Conservation (phyloP, 169 alveolate species). For the Plasmodium berghei region DNA sequence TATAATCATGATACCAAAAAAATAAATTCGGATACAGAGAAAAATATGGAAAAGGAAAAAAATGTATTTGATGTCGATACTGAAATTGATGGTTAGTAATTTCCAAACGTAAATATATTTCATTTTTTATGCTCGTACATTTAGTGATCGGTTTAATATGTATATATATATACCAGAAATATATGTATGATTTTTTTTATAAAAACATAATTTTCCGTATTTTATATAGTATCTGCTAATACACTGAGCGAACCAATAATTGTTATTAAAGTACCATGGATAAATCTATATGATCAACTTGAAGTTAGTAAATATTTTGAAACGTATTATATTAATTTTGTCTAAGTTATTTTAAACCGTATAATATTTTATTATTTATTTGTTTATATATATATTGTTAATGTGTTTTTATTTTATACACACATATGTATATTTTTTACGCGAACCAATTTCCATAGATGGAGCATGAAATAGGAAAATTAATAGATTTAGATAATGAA, state of each 20-base stretch:
- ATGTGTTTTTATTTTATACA: neutral
- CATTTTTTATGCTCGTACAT: neutral
- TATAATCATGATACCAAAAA: slow-evolving; percentile 13
- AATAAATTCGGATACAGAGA: neutral
- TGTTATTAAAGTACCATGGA: slow-evolving; percentile 40
- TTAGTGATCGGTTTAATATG: neutral
- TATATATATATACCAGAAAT: neutral
- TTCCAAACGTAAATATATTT: neutral
- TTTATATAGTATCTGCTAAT: slow-evolving; percentile 17
- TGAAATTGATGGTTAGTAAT: slow-evolving; percentile 38
- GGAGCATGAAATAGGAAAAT: slow-evolving; percentile 19
- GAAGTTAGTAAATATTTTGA: slow-evolving; percentile 13
- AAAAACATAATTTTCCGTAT: neutral
- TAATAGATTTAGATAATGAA: slow-evolving; percentile 49
- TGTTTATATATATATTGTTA: neutral
- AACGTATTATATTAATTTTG: neutral
- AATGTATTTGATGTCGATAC: slow-evolving; percentile 37
- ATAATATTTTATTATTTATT: neutral
- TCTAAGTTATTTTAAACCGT: neutral
- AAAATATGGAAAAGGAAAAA: neutral
- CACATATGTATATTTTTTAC: neutral
- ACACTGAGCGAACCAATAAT: slow-evolving; percentile 45
- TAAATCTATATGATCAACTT: slow-evolving; percentile 25
- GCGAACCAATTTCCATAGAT: slow-evolving; percentile 6
- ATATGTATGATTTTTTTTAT: neutral